Percentiles rank a stretch among this genome's conserved stretches.
phyloP scores from a whole-genome alignment of 768 basidiomycete species.

The Erythrobasidium yunnanense region DNA sequence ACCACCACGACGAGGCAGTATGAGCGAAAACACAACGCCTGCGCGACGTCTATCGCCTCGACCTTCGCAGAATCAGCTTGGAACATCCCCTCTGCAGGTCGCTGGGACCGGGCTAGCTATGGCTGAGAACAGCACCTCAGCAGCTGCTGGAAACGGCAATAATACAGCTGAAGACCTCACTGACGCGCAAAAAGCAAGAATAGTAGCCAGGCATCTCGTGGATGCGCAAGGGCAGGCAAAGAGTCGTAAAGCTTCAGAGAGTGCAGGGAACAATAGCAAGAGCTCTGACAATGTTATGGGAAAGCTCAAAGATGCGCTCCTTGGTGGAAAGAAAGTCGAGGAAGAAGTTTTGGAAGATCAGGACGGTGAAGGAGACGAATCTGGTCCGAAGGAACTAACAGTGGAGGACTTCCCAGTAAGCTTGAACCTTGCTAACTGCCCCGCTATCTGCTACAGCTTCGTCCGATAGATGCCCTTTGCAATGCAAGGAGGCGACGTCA shows the following conservation, averaged over 20 bases:
- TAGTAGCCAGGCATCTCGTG: slow-evolving; percentile 13
- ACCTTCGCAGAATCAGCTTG: neutral
- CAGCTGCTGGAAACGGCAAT: too few relatives aligned
- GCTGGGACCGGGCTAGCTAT: neutral
- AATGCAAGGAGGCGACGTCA: slow-evolving; percentile 32
- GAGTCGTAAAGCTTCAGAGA: neutral
- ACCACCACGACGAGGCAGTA: neutral
- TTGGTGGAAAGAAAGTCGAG: slow-evolving; percentile 1
- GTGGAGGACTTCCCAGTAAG: slow-evolving; percentile 20
- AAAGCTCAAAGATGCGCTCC: slow-evolving; percentile 3
- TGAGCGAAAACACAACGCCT: neutral
- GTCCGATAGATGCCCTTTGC: slow-evolving; percentile 22
- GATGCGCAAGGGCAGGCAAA: slow-evolving; percentile 15
- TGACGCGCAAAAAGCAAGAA: slow-evolving; percentile 18
- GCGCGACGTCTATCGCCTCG: neutral
- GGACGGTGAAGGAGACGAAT: neutral
- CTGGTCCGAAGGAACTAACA: neutral
- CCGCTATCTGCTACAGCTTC: neutral
- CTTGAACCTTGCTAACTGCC: neutral
- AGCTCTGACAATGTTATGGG: neutral
- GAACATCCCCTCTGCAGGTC: neutral
- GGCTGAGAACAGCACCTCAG: neutral
- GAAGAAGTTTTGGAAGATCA: neutral
- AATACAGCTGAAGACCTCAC: slow-evolving; percentile 21
- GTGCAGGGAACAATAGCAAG: neutral